phyloP scores from a whole-genome alignment of 75 land plant species.

The Adiantum capillusveneris region DNA sequence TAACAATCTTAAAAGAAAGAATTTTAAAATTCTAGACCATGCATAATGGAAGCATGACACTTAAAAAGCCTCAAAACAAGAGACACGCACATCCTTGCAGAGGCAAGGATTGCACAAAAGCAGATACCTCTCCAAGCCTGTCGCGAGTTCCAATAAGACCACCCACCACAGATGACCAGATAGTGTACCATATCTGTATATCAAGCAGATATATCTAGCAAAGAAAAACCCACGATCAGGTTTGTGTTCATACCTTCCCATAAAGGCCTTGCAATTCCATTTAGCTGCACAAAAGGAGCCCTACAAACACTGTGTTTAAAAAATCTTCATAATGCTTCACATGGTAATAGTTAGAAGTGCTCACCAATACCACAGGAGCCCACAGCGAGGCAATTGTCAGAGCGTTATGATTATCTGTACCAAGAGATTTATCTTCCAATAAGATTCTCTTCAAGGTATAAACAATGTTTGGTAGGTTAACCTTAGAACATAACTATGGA shows the following conservation, averaged over 20 bases:
- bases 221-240: not conserved
- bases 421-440: no score
- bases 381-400: slow-evolving; percentile 67
- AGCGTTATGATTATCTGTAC: slow-evolving; percentile 95
- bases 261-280: not conserved
- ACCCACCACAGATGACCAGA: slow-evolving; percentile 75
- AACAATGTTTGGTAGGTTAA: not conserved
- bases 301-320: not conserved
- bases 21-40: not conserved
- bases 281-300: not conserved
- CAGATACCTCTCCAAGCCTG: slow-evolving; percentile 96
- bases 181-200: slow-evolving; percentile 70
- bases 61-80: not conserved
- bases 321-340: not conserved
- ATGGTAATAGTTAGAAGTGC: slow-evolving; percentile 5
- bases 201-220: slow-evolving; percentile 78
- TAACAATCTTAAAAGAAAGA: not conserved
- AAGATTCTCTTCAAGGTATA: slow-evolving; percentile 8
- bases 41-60: not conserved
- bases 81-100: not conserved
- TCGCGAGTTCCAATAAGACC: slow-evolving; percentile 80
- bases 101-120: no score
- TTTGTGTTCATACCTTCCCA: no score
- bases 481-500: not conserved
- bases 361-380: slow-evolving; percentile 85